Base-by-base conservation (phyloP, 306 rosid species). In the Cucumis cinereus region DNA sequence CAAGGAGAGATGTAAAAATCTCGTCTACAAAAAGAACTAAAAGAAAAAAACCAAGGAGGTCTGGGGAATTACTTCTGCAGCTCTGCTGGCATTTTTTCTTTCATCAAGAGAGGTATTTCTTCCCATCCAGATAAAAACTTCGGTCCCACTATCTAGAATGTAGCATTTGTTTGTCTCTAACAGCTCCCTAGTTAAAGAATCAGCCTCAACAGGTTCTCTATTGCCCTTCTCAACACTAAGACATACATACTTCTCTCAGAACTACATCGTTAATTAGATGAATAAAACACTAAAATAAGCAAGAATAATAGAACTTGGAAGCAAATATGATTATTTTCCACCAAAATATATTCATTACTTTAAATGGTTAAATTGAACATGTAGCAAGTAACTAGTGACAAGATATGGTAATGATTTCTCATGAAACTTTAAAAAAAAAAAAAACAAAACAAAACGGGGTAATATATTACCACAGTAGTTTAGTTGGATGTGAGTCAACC, bases 101-200 rank as follows among this genome's bases (percentile, higher is more conserved):
- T 80, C 91, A 79, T 95, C 97, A 62, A 95, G 93, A 61, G 97
- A 80, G 33, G 97, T 90, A 79, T 76, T 85, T 90, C 99, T 90
- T 74, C 99, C 99, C 81, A 87, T 85, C 99, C 99, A 95, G 13
- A 87, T 86, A 83, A 89, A 95, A 75, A 92, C 89, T 86, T 95
- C 98, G 58, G 90, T 58, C 77, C 97, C 90, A 82, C 97, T 87
- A 85, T 95, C 98, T 59, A 95, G 75, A 69, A 95, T 80, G 87
- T 90, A 92, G 86, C 99, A 90, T 78, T 87, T 92, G 79, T 89
- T 82, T 76, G 97, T 83, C 54, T 88, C 92, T 38, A 95, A 85
- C 79, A 95, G 84, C 62, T 88, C 93, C 83, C 90, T 89, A 55
- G 82, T 84, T 85, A 92, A 84, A 78, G 93, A 83, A 84, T 90